These are phyloP conservation scores for Trichosporon inkin DNA, from an alignment of 1,284 basidiomycete genomes.

Conservation along the genomic window DNA sequence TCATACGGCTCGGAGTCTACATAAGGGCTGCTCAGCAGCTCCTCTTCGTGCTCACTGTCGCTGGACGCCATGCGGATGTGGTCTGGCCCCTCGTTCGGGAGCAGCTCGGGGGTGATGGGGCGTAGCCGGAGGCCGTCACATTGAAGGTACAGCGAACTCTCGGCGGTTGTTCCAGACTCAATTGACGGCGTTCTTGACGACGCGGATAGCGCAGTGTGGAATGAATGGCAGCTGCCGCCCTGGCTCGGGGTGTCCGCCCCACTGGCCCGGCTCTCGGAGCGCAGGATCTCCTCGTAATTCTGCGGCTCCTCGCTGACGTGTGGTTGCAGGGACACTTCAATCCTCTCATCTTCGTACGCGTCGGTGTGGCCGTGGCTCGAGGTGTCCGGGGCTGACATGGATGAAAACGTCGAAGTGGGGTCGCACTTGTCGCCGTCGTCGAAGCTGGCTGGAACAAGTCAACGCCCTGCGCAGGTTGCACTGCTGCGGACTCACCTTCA, in stretches of 20 bases:
- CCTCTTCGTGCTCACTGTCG: constrained; percentile 1
- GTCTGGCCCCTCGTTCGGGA: background rate
- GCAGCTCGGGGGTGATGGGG: background rate
- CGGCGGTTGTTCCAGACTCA: constrained; percentile 3
- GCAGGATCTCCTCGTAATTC: background rate
- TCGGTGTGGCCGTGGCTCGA: background rate
- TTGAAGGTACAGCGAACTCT: background rate
- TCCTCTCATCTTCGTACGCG: background rate
- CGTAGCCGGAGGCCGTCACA: constrained; percentile 2
- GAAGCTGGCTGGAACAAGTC: background rate
- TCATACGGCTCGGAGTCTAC: background rate
- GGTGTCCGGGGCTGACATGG: background rate
- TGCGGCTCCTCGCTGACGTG: background rate
- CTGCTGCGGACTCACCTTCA: background rate
- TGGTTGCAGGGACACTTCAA: background rate
- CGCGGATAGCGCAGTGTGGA: background rate
- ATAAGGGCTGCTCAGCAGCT: background rate
- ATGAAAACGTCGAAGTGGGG: background rate
- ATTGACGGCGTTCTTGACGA: background rate
- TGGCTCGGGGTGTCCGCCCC: background rate
- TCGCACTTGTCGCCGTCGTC: background rate
- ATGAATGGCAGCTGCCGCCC: constrained; percentile 3
- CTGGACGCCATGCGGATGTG: constrained; percentile 2
- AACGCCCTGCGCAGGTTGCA: background rate
- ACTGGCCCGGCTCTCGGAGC: background rate